phyloP scores from a whole-genome alignment of 2,329 filamentous ascomycete species.

The Ustulina deusta region DNA sequence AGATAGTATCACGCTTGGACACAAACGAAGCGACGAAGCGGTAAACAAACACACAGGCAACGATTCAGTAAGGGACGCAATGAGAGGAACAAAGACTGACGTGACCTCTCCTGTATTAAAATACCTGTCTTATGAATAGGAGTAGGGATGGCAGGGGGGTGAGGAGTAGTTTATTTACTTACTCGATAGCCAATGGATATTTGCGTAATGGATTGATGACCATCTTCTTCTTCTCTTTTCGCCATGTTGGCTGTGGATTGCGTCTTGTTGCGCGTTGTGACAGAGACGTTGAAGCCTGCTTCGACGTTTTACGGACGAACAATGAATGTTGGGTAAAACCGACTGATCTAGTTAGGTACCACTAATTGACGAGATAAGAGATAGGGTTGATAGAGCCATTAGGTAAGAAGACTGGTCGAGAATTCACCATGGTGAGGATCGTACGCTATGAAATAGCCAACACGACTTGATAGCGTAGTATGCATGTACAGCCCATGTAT shows the following conservation, averaged over 20 bases:
- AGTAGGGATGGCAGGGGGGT: neutral
- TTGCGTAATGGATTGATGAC: slow-evolving; percentile 16
- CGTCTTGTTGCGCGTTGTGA: too few species aligned
- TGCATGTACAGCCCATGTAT: neutral
- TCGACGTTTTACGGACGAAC: too few species aligned
- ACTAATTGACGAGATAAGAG: too few species aligned
- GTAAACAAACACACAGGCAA: neutral
- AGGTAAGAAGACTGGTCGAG: too few species aligned
- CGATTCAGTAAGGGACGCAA: neutral
- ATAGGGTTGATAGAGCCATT: too few species aligned
- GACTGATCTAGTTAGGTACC: too few species aligned
- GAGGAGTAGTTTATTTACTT: slow-evolving; percentile 19
- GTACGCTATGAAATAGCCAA: neutral
- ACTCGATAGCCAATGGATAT: slow-evolving; percentile 20
- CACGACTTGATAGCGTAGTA: neutral
- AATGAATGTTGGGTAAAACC: too few species aligned
- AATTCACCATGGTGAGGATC: neutral
- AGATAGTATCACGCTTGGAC: slow-evolving; percentile 2
- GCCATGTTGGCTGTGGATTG: too few species aligned
- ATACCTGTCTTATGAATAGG: neutral
- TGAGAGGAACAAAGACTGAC: neutral
- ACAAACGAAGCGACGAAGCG: neutral
- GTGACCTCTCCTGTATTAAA: neutral
- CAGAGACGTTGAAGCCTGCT: too few species aligned
- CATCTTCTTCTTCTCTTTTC: neutral